phyloP scores from a whole-genome alignment of 2,329 filamentous ascomycete species.

The Alternaria sp. region DNA sequence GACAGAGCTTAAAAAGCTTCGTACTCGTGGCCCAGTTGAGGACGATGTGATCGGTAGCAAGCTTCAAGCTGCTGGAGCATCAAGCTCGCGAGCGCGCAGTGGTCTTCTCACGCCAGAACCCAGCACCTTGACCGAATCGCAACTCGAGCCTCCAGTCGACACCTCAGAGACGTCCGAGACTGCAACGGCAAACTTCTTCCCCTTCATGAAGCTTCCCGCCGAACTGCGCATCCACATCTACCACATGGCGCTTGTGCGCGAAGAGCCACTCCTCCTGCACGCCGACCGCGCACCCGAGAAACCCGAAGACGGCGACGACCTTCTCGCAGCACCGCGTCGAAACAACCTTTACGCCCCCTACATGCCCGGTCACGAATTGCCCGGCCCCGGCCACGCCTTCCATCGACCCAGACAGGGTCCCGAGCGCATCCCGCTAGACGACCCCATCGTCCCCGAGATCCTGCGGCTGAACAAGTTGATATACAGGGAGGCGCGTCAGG shows the following conservation, averaged over 20 bases:
- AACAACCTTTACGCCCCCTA: neutral
- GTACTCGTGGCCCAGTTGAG: neutral
- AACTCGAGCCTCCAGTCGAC: neutral
- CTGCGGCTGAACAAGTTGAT: slow-evolving; percentile 50
- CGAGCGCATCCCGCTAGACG: slow-evolving; percentile 14
- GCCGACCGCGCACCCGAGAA: slow-evolving; percentile 19
- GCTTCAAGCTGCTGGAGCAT: neutral
- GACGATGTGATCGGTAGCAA: neutral
- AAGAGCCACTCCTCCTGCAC: slow-evolving; percentile 40
- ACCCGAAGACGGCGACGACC: slow-evolving; percentile 12
- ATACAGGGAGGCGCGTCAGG: slow-evolving; percentile 41
- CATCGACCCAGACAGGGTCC: neutral
- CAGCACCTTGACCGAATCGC: slow-evolving; percentile 23
- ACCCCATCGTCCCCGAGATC: slow-evolving; percentile 48
- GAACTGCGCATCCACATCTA: slow-evolving; percentile 56
- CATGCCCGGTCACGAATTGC: neutral
- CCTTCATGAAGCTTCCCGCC: slow-evolving; percentile 53
- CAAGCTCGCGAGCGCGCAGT: slow-evolving; percentile 5
- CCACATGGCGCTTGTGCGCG: slow-evolving; percentile 43
- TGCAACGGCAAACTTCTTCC: slow-evolving; percentile 30
- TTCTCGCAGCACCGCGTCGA: neutral
- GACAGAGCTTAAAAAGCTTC: slow-evolving; percentile 9
- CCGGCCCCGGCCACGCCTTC: neutral
- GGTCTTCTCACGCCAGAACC: slow-evolving; percentile 30
- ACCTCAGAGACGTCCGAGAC: neutral